Evolutionary conservation across 345 rosid genomes (phyloP).

Genomic region (Acer campestre): DNA sequence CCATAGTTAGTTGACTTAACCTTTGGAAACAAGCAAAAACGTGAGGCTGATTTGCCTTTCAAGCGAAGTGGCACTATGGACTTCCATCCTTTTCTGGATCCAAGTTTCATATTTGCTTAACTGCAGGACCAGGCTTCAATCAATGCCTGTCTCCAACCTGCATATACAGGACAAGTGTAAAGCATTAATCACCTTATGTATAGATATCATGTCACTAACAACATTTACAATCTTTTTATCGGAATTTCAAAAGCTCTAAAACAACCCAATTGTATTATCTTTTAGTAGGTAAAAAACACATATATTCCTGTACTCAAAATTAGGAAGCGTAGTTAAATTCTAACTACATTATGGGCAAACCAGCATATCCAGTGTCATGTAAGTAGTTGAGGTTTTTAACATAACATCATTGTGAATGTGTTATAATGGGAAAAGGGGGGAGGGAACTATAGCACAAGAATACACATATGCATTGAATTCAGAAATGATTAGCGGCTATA

Average conservation of each 20-base stretch:
- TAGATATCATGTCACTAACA: neutral
- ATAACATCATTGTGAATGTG: neutral
- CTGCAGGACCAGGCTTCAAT: conserved; percentile 19
- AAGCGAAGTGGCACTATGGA: conserved; percentile 52
- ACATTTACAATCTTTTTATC: neutral
- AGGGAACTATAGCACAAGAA: neutral
- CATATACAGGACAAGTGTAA: conserved; percentile 2
- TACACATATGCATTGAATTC: neutral
- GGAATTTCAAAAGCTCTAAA: neutral
- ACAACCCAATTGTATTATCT: neutral
- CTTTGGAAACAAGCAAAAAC: conserved; percentile 77
- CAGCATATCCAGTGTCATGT: neutral
- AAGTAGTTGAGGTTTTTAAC: neutral
- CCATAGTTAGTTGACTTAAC: conserved; percentile 57
- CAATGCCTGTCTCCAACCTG: conserved; percentile 48
- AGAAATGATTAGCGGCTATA: neutral
- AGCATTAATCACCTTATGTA: neutral
- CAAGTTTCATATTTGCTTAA: conserved; percentile 61
- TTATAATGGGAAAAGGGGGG: neutral
- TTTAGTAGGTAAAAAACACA: neutral
- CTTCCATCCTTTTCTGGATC: conserved; percentile 66
- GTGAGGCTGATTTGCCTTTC: conserved; percentile 61
- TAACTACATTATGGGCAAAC: neutral
- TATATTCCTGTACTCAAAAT: neutral
- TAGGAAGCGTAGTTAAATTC: neutral